Base-by-base conservation (phyloP, 805 yeast genomes). In the Komagataella mondaviorum region DNA sequence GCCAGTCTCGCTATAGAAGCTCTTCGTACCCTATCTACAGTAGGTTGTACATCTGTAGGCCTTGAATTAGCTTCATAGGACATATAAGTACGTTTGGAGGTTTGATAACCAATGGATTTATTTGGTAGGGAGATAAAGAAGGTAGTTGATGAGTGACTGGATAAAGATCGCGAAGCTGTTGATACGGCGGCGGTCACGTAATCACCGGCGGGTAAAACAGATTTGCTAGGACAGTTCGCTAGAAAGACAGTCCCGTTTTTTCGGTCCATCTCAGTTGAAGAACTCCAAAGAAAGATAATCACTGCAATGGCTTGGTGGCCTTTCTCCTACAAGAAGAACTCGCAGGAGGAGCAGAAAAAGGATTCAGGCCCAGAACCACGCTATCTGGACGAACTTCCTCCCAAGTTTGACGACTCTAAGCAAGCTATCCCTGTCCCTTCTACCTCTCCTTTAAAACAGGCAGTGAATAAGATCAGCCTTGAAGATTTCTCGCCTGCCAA, bases 401-500 rank as follows among this genome's bases (percentile, higher is more conserved):
- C 81, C 6, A 77, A 75, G 55, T 75, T 75, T 54, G 76, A 72
- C 51, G 55, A 50, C 12, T 66, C 55, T 51, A 30, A 30, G 39
- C 52, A 2, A 44, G 23, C 36, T 16, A 17, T 39, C 10, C 48
- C 52, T 12, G 59, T 58, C 2, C 55, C 53, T 18, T 66, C 64
- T 22, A 59, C 59, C 44, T 60, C 64, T 14, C 64, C 64, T 64
- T 65, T 68, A 16, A 61, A 60, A 39, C 57, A 58, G 49, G 83
- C 80, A 0, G 62, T 75, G 51, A 60, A 63, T 6, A 57, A 72
- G 4, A 63, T 85, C 10, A 63, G 71, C 20, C 48, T 66, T 20
- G 67, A 74, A 0, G 87, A 83, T 56, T 81, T 85, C 59, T 63
- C 71, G 2, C 56, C 80, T 6, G 71, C 70, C 6, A 74, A 72